phyloP scores from a whole-genome alignment of 192 early-diverging fungal genomes.

The Umbelopsis sp. region DNA sequence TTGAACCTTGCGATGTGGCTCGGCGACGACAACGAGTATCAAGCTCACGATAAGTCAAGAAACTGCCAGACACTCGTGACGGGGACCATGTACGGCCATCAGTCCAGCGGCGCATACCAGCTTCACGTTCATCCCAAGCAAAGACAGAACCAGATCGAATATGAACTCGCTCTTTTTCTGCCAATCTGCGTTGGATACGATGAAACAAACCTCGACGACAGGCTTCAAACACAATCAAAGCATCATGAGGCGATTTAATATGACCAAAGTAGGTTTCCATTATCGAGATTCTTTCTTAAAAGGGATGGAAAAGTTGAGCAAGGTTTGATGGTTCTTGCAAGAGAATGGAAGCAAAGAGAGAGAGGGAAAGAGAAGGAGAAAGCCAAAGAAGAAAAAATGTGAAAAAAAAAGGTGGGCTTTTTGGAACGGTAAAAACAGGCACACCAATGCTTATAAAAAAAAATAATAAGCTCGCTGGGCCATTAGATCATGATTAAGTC shows the following conservation, averaged over 20 bases:
- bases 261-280: conserved; percentile 87
- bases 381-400: neutral
- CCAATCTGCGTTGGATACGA: conserved; percentile 79
- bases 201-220: conserved; percentile 75
- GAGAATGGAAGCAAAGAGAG: conserved; percentile 15
- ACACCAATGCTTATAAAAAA: neutral
- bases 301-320: no score
- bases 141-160: conserved; percentile 88
- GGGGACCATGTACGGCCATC: conserved; percentile 91
- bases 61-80: conserved; percentile 83
- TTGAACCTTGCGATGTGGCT: conserved; percentile 42
- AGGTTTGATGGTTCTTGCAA: neutral
- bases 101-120: conserved; percentile 92
- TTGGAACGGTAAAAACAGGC: neutral
- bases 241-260: conserved; percentile 86
- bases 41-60: conserved; percentile 88
- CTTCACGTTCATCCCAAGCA: conserved; percentile 90
- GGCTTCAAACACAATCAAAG: conserved; percentile 88
- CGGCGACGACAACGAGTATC: conserved; percentile 65
- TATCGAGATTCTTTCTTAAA: conserved; percentile 22
- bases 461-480: neutral
- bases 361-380: conserved; percentile 15
- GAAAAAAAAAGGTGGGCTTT: neutral
- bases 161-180: conserved; percentile 78
- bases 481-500: conserved; percentile 15